Percentiles rank a stretch among this genome's conserved stretches.
Evolutionary conservation across 257 asterid species (phyloP).

Genomic region (Ilex asprella): DNA sequence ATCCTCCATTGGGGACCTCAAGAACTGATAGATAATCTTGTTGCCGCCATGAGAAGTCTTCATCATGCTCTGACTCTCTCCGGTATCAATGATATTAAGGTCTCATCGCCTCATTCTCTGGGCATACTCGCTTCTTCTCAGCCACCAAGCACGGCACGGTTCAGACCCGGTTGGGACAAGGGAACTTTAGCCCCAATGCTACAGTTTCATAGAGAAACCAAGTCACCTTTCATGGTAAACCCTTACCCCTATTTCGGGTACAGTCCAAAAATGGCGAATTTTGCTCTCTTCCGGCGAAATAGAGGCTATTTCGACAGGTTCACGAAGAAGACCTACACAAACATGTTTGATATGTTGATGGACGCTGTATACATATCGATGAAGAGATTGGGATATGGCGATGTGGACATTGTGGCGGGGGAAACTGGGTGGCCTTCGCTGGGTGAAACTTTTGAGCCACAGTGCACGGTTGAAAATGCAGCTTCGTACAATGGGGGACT

Average conservation of each 20-base stretch:
- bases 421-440: slow-evolving; percentile 91
- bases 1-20: slow-evolving; percentile 95
- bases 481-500: slow-evolving; percentile 61
- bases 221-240: slow-evolving; percentile 78
- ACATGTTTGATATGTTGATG: slow-evolving; percentile 71
- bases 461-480: slow-evolving; percentile 65
- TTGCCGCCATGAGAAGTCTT: slow-evolving; percentile 58
- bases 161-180: slow-evolving; percentile 81
- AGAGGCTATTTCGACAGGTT: slow-evolving; percentile 30
- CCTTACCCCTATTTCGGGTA: slow-evolving; percentile 87
- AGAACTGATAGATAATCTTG: slow-evolving; percentile 50
- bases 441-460: slow-evolving; percentile 59
- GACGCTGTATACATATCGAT: slow-evolving; percentile 63
- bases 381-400: slow-evolving; percentile 62
- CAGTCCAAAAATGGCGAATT: slow-evolving; percentile 36
- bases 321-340: slow-evolving; percentile 38
- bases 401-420: slow-evolving; percentile 66
- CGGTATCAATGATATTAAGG: slow-evolving; percentile 38
- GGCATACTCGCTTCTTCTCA: slow-evolving; percentile 56
- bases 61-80: slow-evolving; percentile 39
- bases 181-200: slow-evolving; percentile 59
- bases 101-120: slow-evolving; percentile 74
- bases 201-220: slow-evolving; percentile 53
- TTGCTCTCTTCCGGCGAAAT: slow-evolving; percentile 36
- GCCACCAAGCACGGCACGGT: slow-evolving; percentile 64